These are phyloP conservation scores for Tetrahymena elliotti DNA, from an alignment of 73 alveolate genomes.

Conservation along the genomic window DNA sequence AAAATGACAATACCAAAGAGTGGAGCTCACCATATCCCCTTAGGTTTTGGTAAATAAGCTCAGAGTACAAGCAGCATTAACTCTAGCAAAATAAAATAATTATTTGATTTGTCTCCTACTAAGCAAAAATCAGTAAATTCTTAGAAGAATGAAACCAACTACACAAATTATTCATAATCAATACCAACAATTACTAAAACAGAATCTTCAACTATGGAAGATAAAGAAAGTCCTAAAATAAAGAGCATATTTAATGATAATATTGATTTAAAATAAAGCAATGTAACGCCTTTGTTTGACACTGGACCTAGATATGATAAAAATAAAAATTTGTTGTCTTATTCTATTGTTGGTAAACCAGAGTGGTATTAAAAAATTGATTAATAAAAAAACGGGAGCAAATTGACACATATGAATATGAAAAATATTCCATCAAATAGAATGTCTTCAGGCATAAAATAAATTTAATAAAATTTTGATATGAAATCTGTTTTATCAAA, in stretches of 20 bases:
- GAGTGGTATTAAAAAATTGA: neutral
- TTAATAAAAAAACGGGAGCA: neutral
- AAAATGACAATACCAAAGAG: neutral
- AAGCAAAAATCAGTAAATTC: neutral
- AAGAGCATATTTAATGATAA: neutral
- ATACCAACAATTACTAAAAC: neutral
- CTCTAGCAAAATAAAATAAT: neutral
- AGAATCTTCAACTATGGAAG: neutral
- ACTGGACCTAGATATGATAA: neutral
- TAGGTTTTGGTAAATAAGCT: neutral
- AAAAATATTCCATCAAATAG: neutral
- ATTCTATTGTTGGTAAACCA: neutral
- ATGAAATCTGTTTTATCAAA: neutral
- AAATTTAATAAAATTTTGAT: neutral
- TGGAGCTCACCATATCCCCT: neutral
- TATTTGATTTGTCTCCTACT: neutral
- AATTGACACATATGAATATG: neutral
- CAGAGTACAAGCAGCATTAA: neutral
- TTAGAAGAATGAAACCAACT: neutral
- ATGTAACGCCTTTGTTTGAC: neutral
- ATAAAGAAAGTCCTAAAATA: neutral
- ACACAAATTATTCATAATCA: neutral
- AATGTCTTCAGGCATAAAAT: neutral
- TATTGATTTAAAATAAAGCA: neutral
- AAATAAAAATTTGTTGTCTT: neutral